Evolutionary conservation across 805 yeast genomes (phyloP), one percentile per base, ranked within the genome.

Genomic region (Starmerella kuoi): DNA sequence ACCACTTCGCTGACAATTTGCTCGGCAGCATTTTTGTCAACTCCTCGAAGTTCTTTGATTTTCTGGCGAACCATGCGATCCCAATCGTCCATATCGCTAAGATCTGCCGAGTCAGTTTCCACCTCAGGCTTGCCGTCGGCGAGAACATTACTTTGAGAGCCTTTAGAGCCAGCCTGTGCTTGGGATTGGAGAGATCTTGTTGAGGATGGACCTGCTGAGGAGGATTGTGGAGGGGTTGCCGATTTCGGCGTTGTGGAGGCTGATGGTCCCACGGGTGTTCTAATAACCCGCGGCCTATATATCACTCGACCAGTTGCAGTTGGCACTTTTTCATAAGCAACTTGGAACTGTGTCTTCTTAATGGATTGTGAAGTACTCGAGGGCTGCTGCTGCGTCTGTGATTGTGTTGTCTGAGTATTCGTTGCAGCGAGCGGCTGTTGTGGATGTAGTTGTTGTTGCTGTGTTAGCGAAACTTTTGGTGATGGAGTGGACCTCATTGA

Each of bases 1-100:
- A 88, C 80, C 45, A 88, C 84, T 56, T 88, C 95, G 49, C 80
- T 81, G 42, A 88, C 64, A 39, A 88, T 87, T 57, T 84, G 95
- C 48, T 73, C 73, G 9, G 93, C 94, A 0, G 94, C 79, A 3
- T 55, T 54, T 42, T 73, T 76, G 60, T 88, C 97, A 9, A 88
- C 81, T 2, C 95, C 95, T 3, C 58, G 54, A 26, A 65, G 53
- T 15, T 53, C 54, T 52, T 61, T 57, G 51, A 65, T 44, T 32
- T 61, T 62, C 25, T 55, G 53, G 15, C 49, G 55, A 3, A 54
- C 58, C 51, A 50, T 51, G 28, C 47, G 46, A 37, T 61, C 63
- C 61, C 62, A 61, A 17, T 59, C 63, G 22, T 49, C 50, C 28
- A 50, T 40, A 6, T 45, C 48, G 24, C 48, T 55, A 17, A 26